These are phyloP conservation scores for Ehretia macrophylla DNA, from an alignment of 257 asterid species.

Conservation along the genomic window DNA sequence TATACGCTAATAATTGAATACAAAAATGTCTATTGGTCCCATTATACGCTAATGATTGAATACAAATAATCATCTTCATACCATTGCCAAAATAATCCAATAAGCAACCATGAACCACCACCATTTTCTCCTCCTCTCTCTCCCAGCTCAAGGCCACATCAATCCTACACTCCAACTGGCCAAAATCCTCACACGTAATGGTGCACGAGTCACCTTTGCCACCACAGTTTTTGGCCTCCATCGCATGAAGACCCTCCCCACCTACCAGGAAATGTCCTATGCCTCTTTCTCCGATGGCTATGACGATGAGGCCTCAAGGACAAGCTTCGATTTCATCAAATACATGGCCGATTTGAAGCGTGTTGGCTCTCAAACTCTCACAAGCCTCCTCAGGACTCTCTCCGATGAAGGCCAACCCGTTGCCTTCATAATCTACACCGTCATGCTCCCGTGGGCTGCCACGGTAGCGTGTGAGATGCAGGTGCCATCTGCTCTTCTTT, in stretches of 20 bases:
- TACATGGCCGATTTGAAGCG: constrained; percentile 21
- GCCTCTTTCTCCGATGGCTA: constrained; percentile 37
- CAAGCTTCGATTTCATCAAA: neutral
- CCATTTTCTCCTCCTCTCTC: constrained; percentile 32
- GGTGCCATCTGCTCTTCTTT: constrained; percentile 41
- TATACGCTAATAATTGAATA: too few species aligned
- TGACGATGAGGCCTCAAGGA: constrained; percentile 9
- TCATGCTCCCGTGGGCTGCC: constrained; percentile 50
- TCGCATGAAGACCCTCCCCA: constrained; percentile 21
- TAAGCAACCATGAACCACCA: constrained; percentile 5
- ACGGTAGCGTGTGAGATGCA: constrained; percentile 36
- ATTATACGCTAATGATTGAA: too few species aligned
- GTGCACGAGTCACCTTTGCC: constrained; percentile 48
- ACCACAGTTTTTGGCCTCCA: constrained; percentile 32
- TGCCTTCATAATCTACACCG: constrained; percentile 34
- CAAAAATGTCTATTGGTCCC: too few species aligned
- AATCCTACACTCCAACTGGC: constrained; percentile 57
- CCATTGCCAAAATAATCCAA: too few species aligned
- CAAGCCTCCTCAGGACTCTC: constrained; percentile 9
- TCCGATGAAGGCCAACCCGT: constrained; percentile 26
- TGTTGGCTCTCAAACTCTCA: constrained; percentile 18
- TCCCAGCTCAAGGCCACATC: constrained; percentile 54
- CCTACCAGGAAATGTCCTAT: constrained; percentile 21
- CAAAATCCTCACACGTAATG: constrained; percentile 38
- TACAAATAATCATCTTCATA: too few species aligned